Evolutionary conservation across 495 filamentous ascomycete genomes (phyloP), one percentile per base, ranked within the genome.

Genomic region (Sporormia fimetaria): DNA sequence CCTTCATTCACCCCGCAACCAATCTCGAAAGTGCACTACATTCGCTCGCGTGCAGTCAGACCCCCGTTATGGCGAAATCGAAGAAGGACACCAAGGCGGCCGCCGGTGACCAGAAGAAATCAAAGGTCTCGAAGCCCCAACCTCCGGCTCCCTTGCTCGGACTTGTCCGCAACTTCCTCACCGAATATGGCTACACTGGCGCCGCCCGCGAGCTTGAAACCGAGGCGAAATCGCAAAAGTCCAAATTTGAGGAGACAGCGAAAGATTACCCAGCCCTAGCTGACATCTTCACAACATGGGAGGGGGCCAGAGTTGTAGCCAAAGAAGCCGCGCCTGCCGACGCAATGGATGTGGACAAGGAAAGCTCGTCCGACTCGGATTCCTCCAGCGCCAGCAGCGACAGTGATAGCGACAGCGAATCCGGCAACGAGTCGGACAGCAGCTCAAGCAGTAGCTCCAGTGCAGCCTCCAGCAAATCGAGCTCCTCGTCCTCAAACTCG

Each of bases 201-300:
- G 30, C 53, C 10, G 49, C 37, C 2, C 15, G 25, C 16, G 40
- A 36, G 1, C 40, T 56, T 6, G 20, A 39, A 17, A 16, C 9
- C 10, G 39, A 55, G 18, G 27, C 44, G 11, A 9, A 37, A 21
- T 33, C 28, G 11, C 23, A 25, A 37, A 15, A 29, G 11, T 22
- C 21, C 6, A 28, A 9, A 3, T 1, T 22, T 1, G 8, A 18
- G 23, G 17, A 37, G 15, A 29, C 47, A 6, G 15, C 34, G 14
- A 41, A 36, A 8, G 42, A 17, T 12, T 31, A 33, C 16, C 52
- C 52, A 15, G 20, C 33, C 6, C 22, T 55, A 22, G 35, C 31
- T 9, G 31, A 22, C 5, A 14, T 55, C n/a, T 52, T 51, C 48
- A 22, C 37, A n/a, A 36, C 44, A 18, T 55, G 52, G 52, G 18